Evolutionary conservation across 2,329 filamentous ascomycete genomes (phyloP), one percentile per base, ranked within the genome.

Genomic region (Cytospora paraplurivora): DNA sequence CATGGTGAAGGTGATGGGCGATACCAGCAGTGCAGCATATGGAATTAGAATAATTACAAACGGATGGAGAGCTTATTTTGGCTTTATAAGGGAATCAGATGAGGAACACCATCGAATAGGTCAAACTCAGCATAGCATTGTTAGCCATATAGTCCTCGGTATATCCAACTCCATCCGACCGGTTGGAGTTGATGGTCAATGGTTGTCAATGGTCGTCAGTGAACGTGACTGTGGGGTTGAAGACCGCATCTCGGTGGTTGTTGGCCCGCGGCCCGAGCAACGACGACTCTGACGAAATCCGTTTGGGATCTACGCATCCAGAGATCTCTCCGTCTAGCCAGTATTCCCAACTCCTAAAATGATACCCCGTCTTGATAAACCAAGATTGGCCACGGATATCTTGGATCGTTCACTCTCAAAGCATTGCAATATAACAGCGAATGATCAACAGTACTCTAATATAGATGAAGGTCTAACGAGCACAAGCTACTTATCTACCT

Each of bases 1-100:
- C 82, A 84, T 84, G 54, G 49, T 70, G 63, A 41, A 12, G 38
- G 50, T 21, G 19, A 52, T n/a, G 51, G 41, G 41, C 27, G 19
- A 37, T 44, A 17, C 17, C 17, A 44, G 17, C 17, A 15, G 17
- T 44, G 41, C 7, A 5, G 2, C 4, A 41, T 41, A 44, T 44
- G 6, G 41, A 7, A 7, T 7, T 15, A n/a, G 7, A 27, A 10
- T 4, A 44, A 19, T 8, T 7, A 7, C 3, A 4, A 7, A 3
- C n/a, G 41, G 10, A 15, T n/a, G 10, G 41, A 44, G 41, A n/a
- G 17, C 44, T n/a, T 47, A 19, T 19, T 47, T 47, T 47, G 10
- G 44, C 4, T 47, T 47, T 47, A 47, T 19, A 19, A 47, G 41
- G 1, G 1, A 5, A 12, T 10, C 13, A n/a, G 21, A 21, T 11